These are phyloP conservation scores for Penicillium dipodomyicola DNA, from an alignment of 495 filamentous ascomycete species.

Conservation along the genomic window DNA sequence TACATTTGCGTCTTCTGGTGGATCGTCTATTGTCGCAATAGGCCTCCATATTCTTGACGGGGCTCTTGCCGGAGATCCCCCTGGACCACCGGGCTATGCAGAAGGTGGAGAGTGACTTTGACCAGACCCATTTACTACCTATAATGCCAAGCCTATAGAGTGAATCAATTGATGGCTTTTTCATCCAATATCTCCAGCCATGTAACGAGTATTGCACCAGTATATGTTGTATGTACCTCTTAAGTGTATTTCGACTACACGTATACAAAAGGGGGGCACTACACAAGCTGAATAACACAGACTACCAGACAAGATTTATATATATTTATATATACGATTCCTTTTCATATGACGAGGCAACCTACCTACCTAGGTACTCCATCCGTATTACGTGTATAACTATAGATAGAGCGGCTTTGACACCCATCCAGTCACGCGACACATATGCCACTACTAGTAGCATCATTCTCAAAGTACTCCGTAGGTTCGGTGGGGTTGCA, in stretches of 20 bases:
- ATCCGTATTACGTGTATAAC: too few species aligned
- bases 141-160: neutral
- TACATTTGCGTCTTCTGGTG: neutral
- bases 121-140: neutral
- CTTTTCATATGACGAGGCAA: too few species aligned
- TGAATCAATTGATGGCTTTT: neutral
- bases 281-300: neutral
- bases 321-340: too few species aligned
- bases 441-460: too few species aligned
- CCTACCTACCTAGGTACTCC: too few species aligned
- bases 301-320: too few species aligned
- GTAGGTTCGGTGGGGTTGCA: neutral
- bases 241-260: neutral
- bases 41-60: neutral
- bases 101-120: neutral
- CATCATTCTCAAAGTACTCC: too few species aligned
- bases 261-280: neutral
- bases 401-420: too few species aligned
- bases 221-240: neutral
- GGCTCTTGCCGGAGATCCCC: neutral
- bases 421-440: too few species aligned
- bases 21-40: neutral
- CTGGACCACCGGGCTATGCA: neutral
- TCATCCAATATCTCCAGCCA: neutral
- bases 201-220: too few species aligned